Conservation (phyloP, 2,329 filamentous ascomycete genomes). For the Tolypocladium sp. region DNA sequence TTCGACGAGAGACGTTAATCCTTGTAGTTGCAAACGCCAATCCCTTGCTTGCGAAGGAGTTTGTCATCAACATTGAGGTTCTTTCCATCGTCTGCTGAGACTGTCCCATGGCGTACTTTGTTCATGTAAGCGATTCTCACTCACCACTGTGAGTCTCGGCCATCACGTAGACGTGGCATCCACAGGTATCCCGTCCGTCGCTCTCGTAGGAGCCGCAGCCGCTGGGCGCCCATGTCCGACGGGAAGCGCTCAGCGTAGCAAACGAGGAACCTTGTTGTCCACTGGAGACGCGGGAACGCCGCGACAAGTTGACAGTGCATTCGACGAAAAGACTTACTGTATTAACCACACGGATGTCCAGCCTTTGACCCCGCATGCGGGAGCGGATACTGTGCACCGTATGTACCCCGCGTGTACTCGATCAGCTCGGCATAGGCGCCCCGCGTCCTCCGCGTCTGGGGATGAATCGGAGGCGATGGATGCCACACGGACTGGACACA, state of each 20-base stretch:
- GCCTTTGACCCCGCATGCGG: not conserved
- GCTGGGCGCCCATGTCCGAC: not conserved
- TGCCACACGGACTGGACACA: not conserved
- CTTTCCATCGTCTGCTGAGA: not conserved
- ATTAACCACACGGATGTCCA: slow-evolving; percentile 1
- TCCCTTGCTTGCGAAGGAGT: too few species aligned
- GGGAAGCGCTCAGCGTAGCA: not conserved
- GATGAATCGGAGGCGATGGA: not conserved
- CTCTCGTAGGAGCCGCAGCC: not conserved
- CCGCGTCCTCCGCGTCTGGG: not conserved
- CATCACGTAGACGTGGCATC: not conserved
- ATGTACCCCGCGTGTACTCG: not conserved
- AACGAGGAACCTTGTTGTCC: not conserved
- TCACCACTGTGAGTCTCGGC: not conserved
- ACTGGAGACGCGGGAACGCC: too few species aligned
- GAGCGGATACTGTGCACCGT: slow-evolving; percentile 3
- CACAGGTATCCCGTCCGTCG: not conserved
- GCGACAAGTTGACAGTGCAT: not conserved
- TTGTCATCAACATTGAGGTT: too few species aligned
- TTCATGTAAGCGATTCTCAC: not conserved
- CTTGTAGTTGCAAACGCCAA: not conserved
- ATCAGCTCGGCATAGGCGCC: not conserved
- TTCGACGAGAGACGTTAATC: not conserved
- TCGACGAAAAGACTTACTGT: not conserved
- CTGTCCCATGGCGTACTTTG: not conserved